A percentile compares a stretch with the other conserved stretches of the same genome.
Conservation (phyloP, 139 green algal genomes). For the Dunaliella sp. region DNA sequence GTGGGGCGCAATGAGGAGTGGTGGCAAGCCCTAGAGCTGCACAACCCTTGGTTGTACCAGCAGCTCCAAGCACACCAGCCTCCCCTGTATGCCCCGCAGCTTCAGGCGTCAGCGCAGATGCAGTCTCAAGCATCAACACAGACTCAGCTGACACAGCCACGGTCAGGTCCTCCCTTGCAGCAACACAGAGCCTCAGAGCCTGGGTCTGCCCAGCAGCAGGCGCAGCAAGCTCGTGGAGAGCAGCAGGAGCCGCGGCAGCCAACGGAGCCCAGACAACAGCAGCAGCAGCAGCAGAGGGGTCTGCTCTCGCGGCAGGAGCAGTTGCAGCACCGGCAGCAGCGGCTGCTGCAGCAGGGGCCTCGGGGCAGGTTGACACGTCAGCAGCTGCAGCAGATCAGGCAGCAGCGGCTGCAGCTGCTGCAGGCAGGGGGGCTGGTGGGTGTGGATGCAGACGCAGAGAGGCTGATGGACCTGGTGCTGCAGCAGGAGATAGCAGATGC, state of each 20-base stretch:
- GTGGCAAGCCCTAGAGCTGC: background rate
- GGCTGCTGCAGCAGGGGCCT: constrained; percentile 19
- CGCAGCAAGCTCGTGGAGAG: background rate
- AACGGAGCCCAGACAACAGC: too few species aligned
- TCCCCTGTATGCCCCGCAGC: background rate
- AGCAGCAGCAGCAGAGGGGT: background rate
- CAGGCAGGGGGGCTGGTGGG: too few species aligned
- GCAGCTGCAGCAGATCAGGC: constrained; percentile 13
- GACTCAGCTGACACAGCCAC: background rate
- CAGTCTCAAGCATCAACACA: background rate
- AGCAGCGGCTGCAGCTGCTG: background rate
- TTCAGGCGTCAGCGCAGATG: background rate
- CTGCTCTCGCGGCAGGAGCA: background rate
- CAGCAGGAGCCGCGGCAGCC: background rate
- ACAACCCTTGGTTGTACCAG: background rate
- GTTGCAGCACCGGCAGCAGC: constrained; percentile 24
- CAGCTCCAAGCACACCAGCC: background rate
- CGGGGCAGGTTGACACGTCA: background rate
- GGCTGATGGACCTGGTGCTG: too few species aligned
- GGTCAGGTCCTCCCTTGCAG: too few species aligned
- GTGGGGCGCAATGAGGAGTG: background rate
- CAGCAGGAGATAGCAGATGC: background rate
- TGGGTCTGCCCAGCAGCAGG: background rate
- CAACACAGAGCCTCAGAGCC: too few species aligned
- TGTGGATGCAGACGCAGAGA: too few species aligned